Conservation (phyloP, 805 yeast species). For the Lachancea lanzarotensis region DNA sequence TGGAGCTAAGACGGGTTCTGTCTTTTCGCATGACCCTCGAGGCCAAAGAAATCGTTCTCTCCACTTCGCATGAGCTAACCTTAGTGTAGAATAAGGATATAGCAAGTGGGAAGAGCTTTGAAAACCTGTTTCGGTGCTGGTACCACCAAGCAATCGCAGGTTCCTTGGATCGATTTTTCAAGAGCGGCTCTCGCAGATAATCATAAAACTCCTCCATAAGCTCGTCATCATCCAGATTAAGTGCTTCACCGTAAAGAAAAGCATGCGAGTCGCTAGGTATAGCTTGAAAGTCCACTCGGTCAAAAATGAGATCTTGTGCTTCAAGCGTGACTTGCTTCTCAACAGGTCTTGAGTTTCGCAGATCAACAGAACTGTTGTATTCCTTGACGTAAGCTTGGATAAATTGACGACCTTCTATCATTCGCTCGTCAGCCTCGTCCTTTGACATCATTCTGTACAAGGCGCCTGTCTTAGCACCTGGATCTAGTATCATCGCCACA, state of each 20-base stretch:
- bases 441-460: constrained; percentile 4
- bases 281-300: background rate
- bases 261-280: background rate
- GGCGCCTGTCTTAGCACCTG: constrained; percentile 6
- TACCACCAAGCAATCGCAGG: constrained; percentile 8
- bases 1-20: background rate
- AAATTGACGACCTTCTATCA: background rate
- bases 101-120: constrained; percentile 5
- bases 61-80: constrained; percentile 7
- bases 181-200: constrained; percentile 2
- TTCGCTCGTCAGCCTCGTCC: background rate
- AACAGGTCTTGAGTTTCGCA: background rate
- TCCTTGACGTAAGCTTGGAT: constrained; percentile 4
- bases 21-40: constrained; percentile 1
- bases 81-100: constrained; percentile 8
- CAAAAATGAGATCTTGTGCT: background rate
- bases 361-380: background rate
- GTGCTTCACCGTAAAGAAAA: background rate
- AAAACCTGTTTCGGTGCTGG: constrained; percentile 1
- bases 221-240: background rate
- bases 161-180: constrained; percentile 4
- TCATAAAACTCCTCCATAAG: constrained; percentile 1
- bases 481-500: constrained; percentile 9
- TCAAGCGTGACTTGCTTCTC: background rate
- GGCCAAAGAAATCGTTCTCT: constrained; percentile 2